Conservation (phyloP, 768 basidiomycete species). For the Mycena rosella region DNA sequence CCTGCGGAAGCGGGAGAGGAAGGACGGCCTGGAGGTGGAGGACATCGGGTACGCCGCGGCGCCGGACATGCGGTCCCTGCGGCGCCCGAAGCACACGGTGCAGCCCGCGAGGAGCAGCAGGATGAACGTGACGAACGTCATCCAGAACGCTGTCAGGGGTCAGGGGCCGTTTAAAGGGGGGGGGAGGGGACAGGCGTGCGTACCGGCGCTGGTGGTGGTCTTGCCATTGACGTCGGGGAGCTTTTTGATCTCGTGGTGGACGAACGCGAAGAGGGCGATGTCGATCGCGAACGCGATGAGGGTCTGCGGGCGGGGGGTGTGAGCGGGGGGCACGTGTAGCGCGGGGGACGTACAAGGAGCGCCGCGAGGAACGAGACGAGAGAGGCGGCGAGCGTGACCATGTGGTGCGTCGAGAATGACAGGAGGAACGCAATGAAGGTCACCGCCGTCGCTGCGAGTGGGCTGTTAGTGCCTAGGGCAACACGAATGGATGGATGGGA, state of each 20-base stretch:
- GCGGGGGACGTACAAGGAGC: slow-evolving; percentile 47
- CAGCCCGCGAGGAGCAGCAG: slow-evolving; percentile 74
- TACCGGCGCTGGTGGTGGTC: slow-evolving; percentile 76
- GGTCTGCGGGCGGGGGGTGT: slow-evolving; percentile 49
- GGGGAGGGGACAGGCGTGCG: slow-evolving; percentile 38
- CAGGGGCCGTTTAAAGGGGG: not conserved
- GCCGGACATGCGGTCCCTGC: slow-evolving; percentile 64
- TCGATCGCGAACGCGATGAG: slow-evolving; percentile 83
- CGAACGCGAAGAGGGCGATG: slow-evolving; percentile 76
- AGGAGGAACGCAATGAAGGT: slow-evolving; percentile 75
- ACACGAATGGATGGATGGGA: slow-evolving; percentile 18
- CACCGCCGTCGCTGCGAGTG: slow-evolving; percentile 59
- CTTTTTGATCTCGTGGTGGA: slow-evolving; percentile 68
- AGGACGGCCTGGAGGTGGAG: slow-evolving; percentile 44
- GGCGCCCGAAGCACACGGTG: slow-evolving; percentile 78
- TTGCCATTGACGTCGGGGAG: slow-evolving; percentile 59
- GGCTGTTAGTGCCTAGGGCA: not conserved
- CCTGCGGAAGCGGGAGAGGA: slow-evolving; percentile 55
- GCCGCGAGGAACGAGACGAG: slow-evolving; percentile 80
- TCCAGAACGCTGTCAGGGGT: slow-evolving; percentile 75
- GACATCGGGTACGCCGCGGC: slow-evolving; percentile 53
- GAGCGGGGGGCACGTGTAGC: not conserved
- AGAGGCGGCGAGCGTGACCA: slow-evolving; percentile 72
- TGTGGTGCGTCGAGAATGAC: slow-evolving; percentile 69
- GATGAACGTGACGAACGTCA: slow-evolving; percentile 76